Conservation (phyloP, 805 yeast genomes). For the Wickerhamiella domercqiae region DNA sequence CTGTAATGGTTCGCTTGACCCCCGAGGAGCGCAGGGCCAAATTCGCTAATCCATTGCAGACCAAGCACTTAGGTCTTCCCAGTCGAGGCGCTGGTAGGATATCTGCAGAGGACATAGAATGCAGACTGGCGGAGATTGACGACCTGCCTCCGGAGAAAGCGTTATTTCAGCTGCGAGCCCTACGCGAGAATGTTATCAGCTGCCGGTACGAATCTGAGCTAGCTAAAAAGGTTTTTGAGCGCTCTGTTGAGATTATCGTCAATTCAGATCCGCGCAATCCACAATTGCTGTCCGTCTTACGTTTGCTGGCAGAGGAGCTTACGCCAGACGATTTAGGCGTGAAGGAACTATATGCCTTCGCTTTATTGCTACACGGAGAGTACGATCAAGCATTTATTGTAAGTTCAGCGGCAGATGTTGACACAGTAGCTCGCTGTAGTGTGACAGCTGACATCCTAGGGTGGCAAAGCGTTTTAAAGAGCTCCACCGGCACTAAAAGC, state of each 20-base stretch:
- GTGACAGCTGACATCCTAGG: not conserved
- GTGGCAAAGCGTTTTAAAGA: not conserved
- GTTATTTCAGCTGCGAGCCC: conserved; percentile 1
- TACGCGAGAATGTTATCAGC: not conserved
- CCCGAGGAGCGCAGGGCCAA: conserved; percentile 2
- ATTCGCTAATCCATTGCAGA: not conserved
- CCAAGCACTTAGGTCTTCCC: not conserved
- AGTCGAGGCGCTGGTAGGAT: not conserved
- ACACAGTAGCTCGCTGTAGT: not conserved
- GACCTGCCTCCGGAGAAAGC: not conserved
- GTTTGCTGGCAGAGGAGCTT: not conserved
- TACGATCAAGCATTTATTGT: not conserved
- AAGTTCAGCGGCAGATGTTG: not conserved
- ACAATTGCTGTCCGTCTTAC: not conserved
- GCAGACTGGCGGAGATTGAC: not conserved
- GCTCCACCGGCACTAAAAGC: too few species aligned
- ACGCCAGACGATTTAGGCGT: too few species aligned
- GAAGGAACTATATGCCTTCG: not conserved
- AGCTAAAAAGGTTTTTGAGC: not conserved
- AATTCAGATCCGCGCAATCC: not conserved
- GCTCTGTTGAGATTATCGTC: not conserved
- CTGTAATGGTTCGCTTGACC: not conserved
- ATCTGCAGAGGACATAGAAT: not conserved
- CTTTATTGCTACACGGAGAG: not conserved
- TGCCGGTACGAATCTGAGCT: not conserved